A percentile compares a stretch with the other conserved stretches of the same genome.
These are phyloP conservation scores for Meripilus lineatus DNA, from an alignment of 1,284 basidiomycete genomes.

Conservation along the genomic window DNA sequence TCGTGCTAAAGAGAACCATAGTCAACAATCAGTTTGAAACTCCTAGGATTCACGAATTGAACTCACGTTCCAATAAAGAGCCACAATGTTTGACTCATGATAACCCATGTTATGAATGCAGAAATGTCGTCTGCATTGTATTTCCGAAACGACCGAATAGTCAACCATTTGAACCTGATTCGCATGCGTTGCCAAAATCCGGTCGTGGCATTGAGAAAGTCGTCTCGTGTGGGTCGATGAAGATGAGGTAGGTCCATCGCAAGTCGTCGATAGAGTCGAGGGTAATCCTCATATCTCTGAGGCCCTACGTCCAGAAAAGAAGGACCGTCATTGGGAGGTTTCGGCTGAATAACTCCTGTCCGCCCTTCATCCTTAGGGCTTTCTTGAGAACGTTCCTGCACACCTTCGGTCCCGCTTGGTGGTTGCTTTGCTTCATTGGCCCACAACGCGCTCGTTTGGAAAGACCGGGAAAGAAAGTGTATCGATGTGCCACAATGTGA, in stretches of 20 bases:
- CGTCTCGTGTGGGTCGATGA: constrained; percentile 82
- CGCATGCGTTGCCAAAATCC: constrained; percentile 88
- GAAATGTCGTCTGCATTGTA: constrained; percentile 98
- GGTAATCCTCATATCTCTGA: constrained; percentile 64
- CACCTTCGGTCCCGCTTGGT: too few species aligned
- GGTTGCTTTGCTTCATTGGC: not conserved
- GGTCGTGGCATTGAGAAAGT: constrained; percentile 82
- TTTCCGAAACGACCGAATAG: constrained; percentile 90
- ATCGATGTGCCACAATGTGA: not conserved
- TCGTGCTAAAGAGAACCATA: constrained; percentile 69
- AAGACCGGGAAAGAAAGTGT: not conserved
- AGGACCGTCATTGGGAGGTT: constrained; percentile 8
- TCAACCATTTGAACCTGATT: constrained; percentile 98
- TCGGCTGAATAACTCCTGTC: not conserved
- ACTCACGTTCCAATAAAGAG: constrained; percentile 91
- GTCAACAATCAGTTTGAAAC: constrained; percentile 2
- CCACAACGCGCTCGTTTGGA: not conserved
- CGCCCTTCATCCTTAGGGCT: not conserved
- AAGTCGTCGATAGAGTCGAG: constrained; percentile 73
- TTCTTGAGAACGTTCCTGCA: constrained; percentile 2
- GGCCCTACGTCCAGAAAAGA: too few species aligned
- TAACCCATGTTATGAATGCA: constrained; percentile 92
- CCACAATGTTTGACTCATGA: constrained; percentile 93
- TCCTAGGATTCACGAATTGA: not conserved
- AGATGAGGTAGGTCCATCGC: constrained; percentile 71